These are phyloP conservation scores for Noccaea bulbosa DNA, from an alignment of 345 rosid species.

Conservation along the genomic window DNA sequence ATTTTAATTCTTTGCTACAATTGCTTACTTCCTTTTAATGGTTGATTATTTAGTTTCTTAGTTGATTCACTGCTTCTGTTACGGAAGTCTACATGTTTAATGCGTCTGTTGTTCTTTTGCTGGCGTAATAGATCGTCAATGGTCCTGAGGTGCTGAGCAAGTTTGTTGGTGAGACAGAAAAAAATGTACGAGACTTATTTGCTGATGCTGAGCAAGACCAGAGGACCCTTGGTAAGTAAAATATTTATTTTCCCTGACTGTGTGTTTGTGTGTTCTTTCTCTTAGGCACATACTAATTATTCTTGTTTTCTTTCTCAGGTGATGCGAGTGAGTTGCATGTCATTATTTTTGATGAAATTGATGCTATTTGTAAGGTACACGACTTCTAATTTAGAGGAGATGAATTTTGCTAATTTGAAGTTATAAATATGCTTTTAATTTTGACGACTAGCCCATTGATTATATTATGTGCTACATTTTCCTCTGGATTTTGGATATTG, in stretches of 20 bases:
- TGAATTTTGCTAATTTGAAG: slow-evolving; percentile 8
- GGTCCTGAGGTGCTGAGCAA: slow-evolving; percentile 99
- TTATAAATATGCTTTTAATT: slow-evolving; percentile 10
- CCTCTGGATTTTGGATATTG: slow-evolving; percentile 5
- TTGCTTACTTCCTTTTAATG: slow-evolving; percentile 2
- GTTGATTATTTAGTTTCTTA: slow-evolving; percentile 8
- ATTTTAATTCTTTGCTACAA: slow-evolving; percentile 3
- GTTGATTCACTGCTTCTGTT: slow-evolving; percentile 25
- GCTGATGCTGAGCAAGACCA: slow-evolving; percentile 99
- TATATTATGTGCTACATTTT: background rate
- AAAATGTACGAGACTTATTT: slow-evolving; percentile 90
- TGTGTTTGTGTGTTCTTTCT: slow-evolving; percentile 27
- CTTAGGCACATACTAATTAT: slow-evolving; percentile 22
- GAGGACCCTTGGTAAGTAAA: slow-evolving; percentile 66
- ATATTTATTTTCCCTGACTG: slow-evolving; percentile 23
- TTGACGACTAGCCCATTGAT: slow-evolving; percentile 15
- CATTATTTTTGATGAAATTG: slow-evolving; percentile 98
- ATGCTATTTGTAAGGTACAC: slow-evolving; percentile 98
- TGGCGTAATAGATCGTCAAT: slow-evolving; percentile 74
- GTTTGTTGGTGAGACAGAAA: slow-evolving; percentile 99
- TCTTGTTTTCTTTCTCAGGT: slow-evolving; percentile 58
- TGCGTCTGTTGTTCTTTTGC: slow-evolving; percentile 32
- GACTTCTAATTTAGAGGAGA: background rate
- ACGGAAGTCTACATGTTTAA: slow-evolving; percentile 16
- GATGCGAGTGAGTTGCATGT: slow-evolving; percentile 97